Base-by-base conservation (phyloP, 441 rosid genomes). In the Croton setiger region DNA sequence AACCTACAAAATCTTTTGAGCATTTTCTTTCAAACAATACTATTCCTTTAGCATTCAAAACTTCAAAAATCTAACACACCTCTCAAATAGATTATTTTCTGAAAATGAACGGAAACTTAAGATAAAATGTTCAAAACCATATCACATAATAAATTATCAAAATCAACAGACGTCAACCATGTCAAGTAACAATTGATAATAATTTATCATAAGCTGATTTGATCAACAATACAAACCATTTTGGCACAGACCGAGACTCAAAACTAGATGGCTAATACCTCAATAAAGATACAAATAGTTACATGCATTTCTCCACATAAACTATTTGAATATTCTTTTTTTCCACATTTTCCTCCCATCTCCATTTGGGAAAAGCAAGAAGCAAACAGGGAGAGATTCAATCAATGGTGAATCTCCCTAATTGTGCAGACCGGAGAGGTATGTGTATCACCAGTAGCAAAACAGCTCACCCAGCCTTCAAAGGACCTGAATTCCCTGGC, bases 401-500 rank as follows among this genome's bases (percentile, higher is more conserved):
- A 17, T 48, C 7, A 47, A 47, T 47, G 17, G 51, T 12, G 56
- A 45, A 20, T 0, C 5, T 0, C 31, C 31, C 68, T 4, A 48
- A 18, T 53, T 52, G 20, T 53, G 60, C 37, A 39, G 37, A 60
- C 15, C 35, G 35, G 20, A 43, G 20, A 33, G 52, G 54, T 4
- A 7, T 37, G 8, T 11, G 41, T 21, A 20, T 39, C 14, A 11
- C 44, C 17, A 9, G 20, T 35, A 47, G 12, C 35, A 47, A 20
- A 10, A 49, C 39, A 10, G 35, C 56, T 74, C 63, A 87, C 37
- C 83, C 69, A 78, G 62, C 76, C 33, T 20, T 74, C 7, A 70
- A 60, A 61, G 96, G 79, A 21, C 89, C 87, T 4, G 85, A 71
- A 77, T 79, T 90, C 9, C 79, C 82, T 0, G 87, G 83, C 76